These are phyloP conservation scores for Kalanchoe fedtschenkoi DNA, from an alignment of 164 flowering plant species.

Conservation along the genomic window DNA sequence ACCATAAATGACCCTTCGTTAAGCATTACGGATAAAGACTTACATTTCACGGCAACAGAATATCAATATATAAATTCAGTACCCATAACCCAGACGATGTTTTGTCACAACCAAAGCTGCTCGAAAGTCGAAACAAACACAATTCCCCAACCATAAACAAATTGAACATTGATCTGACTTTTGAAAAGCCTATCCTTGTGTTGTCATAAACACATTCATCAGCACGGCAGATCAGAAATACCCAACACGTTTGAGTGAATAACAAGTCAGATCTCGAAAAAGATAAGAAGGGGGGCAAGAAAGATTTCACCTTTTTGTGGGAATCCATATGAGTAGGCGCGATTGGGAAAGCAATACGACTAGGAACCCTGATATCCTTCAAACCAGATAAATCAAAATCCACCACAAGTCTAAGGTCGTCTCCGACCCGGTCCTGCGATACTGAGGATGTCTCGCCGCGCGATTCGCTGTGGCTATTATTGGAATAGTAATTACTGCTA, in stretches of 20 bases:
- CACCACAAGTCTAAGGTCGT: neutral
- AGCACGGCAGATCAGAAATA: constrained; percentile 3
- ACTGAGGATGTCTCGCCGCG: constrained; percentile 1
- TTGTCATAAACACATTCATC: neutral
- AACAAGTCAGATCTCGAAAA: neutral
- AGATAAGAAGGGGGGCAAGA: neutral
- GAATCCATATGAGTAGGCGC: constrained; percentile 1
- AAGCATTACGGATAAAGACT: neutral
- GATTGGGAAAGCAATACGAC: neutral
- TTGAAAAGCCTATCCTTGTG: no score
- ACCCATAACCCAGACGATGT: neutral
- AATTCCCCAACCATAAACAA: neutral
- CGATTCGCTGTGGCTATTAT: neutral
- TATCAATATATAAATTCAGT: no score
- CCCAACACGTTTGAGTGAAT: neutral
- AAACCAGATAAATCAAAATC: constrained; percentile 7
- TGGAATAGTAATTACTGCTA: neutral
- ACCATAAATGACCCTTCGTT: neutral
- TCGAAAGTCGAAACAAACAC: neutral
- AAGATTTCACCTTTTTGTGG: neutral
- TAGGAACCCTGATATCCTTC: constrained; percentile 3
- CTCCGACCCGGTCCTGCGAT: neutral
- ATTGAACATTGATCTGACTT: no score
- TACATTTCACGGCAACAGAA: no score
- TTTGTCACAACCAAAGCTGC: neutral